Percentiles rank a stretch among this genome's conserved stretches.
Evolutionary conservation across 345 rosid genomes (phyloP).

Genomic region (Iberis pinnata): DNA sequence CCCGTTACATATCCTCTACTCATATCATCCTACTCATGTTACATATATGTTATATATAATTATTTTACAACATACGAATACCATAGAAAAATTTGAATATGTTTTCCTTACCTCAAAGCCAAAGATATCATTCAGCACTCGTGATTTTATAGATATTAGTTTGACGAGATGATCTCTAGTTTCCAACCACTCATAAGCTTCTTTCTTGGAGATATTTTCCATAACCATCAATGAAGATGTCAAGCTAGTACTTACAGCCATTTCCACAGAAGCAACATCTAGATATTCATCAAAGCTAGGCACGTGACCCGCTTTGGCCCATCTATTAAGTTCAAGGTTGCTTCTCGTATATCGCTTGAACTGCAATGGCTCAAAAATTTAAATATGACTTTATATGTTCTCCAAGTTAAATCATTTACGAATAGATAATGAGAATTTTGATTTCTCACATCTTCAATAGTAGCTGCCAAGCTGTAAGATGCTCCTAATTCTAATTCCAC

Average conservation of each 20-base stretch:
- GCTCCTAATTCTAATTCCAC: too few species aligned
- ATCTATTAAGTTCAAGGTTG: conserved; percentile 4
- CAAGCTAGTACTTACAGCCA: background rate
- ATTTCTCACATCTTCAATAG: too few species aligned
- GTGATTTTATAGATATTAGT: too few species aligned
- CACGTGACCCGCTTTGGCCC: conserved; percentile 4
- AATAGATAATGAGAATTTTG: too few species aligned
- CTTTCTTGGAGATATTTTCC: background rate
- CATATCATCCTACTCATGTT: conserved; percentile 27
- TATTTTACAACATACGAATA: too few species aligned
- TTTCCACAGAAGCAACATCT: background rate
- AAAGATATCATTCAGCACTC: background rate
- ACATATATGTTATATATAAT: background rate
- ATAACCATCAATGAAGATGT: background rate
- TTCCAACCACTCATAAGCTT: too few species aligned
- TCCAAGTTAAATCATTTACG: too few species aligned
- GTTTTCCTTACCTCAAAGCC: background rate
- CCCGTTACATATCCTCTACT: conserved; percentile 14
- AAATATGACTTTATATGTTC: too few species aligned
- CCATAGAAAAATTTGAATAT: background rate
- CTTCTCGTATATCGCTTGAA: background rate
- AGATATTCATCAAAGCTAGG: conserved; percentile 17
- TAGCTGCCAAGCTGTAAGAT: too few species aligned
- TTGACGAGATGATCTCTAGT: too few species aligned
- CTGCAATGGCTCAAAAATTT: too few species aligned